Evolutionary conservation across 805 yeast species (phyloP).

Genomic region (Nakazawaea holstii): DNA sequence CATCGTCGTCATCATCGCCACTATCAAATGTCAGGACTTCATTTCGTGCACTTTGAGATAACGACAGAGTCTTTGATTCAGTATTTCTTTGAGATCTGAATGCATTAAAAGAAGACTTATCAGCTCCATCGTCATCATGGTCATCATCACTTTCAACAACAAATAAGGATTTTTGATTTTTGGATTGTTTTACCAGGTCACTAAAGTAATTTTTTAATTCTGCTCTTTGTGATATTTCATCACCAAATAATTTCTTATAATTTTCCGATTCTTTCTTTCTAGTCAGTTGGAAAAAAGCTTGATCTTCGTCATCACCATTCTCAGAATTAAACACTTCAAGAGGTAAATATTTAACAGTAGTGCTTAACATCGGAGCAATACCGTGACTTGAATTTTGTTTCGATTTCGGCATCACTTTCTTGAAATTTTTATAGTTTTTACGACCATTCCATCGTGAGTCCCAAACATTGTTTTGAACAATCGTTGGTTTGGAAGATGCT

Average conservation of each 20-base stretch:
- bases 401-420: conserved; percentile 4
- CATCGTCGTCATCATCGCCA: background rate
- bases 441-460: conserved; percentile 9
- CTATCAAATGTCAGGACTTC: background rate
- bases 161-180: background rate
- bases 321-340: conserved; percentile 1
- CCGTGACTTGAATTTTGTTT: background rate
- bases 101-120: background rate
- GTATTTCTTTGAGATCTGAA: background rate
- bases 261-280: background rate
- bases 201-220: background rate
- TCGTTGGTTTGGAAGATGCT: background rate
- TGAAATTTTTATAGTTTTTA: conserved; percentile 9
- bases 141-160: conserved; percentile 1
- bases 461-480: background rate
- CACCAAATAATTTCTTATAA: background rate
- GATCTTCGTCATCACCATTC: conserved; percentile 1
- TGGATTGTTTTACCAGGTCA: background rate
- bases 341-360: conserved; percentile 4
- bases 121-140: background rate
- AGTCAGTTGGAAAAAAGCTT: background rate
- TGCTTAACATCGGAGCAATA: background rate
- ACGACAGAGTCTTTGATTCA: background rate
- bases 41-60: background rate
- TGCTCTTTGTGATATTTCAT: background rate